These are phyloP conservation scores for Salix koriyanagi DNA, from an alignment of 345 rosid genomes.

Conservation along the genomic window DNA sequence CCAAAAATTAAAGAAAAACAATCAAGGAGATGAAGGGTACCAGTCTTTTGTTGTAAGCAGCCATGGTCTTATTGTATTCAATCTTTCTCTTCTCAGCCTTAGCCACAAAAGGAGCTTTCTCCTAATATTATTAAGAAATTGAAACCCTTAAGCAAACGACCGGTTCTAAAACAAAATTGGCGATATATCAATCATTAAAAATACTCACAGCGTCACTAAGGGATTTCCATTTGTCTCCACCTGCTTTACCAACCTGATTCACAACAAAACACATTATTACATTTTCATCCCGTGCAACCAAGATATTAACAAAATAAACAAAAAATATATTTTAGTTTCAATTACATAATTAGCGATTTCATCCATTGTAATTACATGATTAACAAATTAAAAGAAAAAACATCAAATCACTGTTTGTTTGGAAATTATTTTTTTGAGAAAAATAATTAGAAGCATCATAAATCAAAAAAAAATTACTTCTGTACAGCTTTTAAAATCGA, in stretches of 20 bases:
- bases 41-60: slow-evolving; percentile 57
- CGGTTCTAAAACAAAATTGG: neutral
- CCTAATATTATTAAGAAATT: slow-evolving; percentile 27
- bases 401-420: neutral
- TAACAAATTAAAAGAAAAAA: neutral
- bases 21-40: slow-evolving; percentile 21
- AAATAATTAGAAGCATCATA: neutral
- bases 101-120: slow-evolving; percentile 53
- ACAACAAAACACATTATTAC: neutral
- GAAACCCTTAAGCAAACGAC: neutral
- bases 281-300: neutral
- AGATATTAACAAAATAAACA: too few relatives aligned
- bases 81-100: slow-evolving; percentile 61
- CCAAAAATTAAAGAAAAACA: neutral
- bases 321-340: too few relatives aligned
- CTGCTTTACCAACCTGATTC: slow-evolving; percentile 75
- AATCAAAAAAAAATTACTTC: neutral
- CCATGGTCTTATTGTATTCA: slow-evolving; percentile 58
- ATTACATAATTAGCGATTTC: too few relatives aligned
- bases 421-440: neutral
- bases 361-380: too few relatives aligned
- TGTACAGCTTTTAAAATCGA: neutral
- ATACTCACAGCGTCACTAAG: slow-evolving; percentile 56
- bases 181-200: neutral
- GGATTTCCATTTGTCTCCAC: slow-evolving; percentile 73